These are phyloP conservation scores for Leccinum pallidistipes DNA, from an alignment of 1,284 basidiomycete genomes.

Conservation along the genomic window DNA sequence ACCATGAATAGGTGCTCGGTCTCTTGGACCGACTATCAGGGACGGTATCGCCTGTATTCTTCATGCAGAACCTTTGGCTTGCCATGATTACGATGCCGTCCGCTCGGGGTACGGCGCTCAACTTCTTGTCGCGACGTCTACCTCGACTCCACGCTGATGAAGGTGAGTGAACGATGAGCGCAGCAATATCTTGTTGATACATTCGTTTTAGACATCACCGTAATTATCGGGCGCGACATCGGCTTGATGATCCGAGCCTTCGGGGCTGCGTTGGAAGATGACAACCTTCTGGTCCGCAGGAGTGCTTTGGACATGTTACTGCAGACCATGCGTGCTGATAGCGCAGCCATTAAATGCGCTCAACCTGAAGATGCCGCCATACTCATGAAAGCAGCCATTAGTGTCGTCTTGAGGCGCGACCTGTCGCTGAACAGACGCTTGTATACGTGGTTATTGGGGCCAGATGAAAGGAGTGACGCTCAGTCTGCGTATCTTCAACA, in stretches of 20 bases:
- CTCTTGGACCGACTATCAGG: conserved; percentile 83
- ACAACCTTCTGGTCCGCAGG: conserved; percentile 85
- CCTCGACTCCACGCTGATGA: conserved; percentile 69
- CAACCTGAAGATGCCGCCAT: conserved; percentile 68
- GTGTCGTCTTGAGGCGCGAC: conserved; percentile 90
- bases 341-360: conserved; percentile 64
- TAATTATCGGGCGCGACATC: conserved; percentile 80
- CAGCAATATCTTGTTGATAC: conserved; percentile 4
- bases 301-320: conserved; percentile 80
- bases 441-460: conserved; percentile 90
- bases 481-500: conserved; percentile 73
- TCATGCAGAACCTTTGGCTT: conserved; percentile 95
- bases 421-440: conserved; percentile 91
- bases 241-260: conserved; percentile 94
- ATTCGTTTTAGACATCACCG: conserved; percentile 57
- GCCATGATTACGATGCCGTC: conserved; percentile 89
- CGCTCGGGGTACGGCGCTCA: conserved; percentile 84
- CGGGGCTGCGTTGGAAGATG: conserved; percentile 85
- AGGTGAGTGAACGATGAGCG: conserved; percentile 43
- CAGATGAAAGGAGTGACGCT: conserved; percentile 71
- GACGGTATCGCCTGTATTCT: conserved; percentile 83
- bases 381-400: conserved; percentile 75
- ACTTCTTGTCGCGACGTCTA: conserved; percentile 81
- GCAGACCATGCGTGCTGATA: conserved; percentile 74
- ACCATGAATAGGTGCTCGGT: conserved; percentile 63